phyloP scores from a whole-genome alignment of 345 rosid species.

The Anastatica hierochuntica region DNA sequence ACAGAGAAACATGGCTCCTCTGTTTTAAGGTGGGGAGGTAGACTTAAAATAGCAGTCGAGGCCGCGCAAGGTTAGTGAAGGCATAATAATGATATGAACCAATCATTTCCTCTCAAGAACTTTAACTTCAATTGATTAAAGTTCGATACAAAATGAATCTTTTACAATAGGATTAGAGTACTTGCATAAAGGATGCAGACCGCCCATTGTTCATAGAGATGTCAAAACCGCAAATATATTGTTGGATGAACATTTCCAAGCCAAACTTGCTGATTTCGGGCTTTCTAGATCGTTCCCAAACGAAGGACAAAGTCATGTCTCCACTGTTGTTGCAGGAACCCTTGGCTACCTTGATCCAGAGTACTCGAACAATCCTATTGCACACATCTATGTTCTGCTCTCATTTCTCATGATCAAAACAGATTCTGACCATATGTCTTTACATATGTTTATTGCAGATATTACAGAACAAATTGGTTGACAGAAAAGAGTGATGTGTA shows the following conservation, averaged over 20 bases:
- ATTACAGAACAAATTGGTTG: constrained; percentile 21
- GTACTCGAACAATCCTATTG: constrained; percentile 1
- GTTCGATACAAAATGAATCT: not conserved
- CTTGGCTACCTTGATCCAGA: constrained; percentile 24
- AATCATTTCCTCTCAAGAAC: not conserved
- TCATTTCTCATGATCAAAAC: not conserved
- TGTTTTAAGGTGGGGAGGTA: constrained; percentile 2
- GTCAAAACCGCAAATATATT: constrained; percentile 35
- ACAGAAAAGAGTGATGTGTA: constrained; percentile 28
- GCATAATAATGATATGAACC: not conserved
- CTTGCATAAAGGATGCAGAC: constrained; percentile 33
- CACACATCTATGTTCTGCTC: not conserved
- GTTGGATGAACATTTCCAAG: constrained; percentile 26
- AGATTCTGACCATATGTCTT: not conserved
- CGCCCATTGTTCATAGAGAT: constrained; percentile 33
- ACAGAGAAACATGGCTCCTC: not conserved
- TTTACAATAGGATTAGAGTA: constrained; percentile 26
- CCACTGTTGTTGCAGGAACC: constrained; percentile 22
- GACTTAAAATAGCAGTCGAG: constrained; percentile 15
- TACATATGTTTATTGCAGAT: constrained; percentile 13
- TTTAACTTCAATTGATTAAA: not conserved
- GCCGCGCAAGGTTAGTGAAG: constrained; percentile 20
- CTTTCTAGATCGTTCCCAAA: constrained; percentile 22
- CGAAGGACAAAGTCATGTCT: constrained; percentile 24
- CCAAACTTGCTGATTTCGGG: constrained; percentile 36